Percentiles rank a stretch among this genome's conserved stretches.
Evolutionary conservation across 805 yeast genomes (phyloP).

Genomic region (Wickerhamiella slavikovae): DNA sequence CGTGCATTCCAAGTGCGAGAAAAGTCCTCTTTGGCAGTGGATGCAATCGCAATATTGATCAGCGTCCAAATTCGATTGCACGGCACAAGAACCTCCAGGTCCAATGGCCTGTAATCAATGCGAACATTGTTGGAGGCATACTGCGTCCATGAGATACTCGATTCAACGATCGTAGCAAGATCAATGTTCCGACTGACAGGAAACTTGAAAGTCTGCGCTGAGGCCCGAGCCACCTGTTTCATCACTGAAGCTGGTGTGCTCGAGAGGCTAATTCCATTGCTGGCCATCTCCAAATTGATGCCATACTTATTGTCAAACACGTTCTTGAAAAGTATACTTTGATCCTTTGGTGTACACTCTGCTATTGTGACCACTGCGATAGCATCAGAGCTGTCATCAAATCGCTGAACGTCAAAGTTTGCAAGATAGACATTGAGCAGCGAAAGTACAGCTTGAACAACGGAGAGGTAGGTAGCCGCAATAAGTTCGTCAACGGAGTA

Average conservation of each 20-base stretch:
- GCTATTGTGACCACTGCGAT: conserved; percentile 20
- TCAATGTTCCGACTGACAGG: no score
- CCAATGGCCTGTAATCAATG: conserved; percentile 6
- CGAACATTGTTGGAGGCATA: conserved; percentile 1
- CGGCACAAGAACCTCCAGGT: conserved; percentile 10
- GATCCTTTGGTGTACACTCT: conserved; percentile 15
- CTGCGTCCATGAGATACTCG: conserved; percentile 13
- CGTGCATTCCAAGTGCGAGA: conserved; percentile 17
- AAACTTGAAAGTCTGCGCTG: no score
- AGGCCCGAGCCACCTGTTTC: conserved; percentile 6
- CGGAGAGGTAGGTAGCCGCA: conserved; percentile 16
- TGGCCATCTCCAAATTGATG: conserved; percentile 19
- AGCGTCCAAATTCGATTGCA: conserved; percentile 20
- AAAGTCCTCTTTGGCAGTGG: conserved; percentile 11
- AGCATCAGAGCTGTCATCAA: conserved; percentile 10
- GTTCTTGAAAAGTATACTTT: conserved; percentile 12
- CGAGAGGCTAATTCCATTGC: conserved; percentile 19
- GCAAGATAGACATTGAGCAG: conserved; percentile 18
- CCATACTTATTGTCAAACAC: conserved; percentile 20
- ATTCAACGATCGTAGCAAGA: conserved; percentile 9
- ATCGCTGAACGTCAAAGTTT: conserved; percentile 13
- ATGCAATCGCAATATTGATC: conserved; percentile 15
- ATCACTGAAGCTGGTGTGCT: conserved; percentile 12
- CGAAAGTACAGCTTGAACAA: conserved; percentile 16
- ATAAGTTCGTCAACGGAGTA: conserved; percentile 16